Conservation (phyloP, 768 basidiomycete species). For the Cyathus striatus region DNA sequence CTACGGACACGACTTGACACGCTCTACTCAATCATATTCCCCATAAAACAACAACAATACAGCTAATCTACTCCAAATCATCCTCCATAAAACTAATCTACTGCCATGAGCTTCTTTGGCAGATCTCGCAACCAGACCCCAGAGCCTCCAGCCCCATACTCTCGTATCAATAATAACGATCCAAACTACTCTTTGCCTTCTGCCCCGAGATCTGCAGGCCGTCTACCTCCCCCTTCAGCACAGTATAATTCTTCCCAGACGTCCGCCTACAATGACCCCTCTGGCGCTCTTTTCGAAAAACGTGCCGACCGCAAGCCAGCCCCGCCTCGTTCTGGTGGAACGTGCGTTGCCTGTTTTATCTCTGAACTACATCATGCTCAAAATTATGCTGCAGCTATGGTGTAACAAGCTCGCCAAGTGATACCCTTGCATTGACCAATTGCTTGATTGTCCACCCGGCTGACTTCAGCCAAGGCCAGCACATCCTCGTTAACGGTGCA, state of each 20-base stretch:
- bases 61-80: too few relatives aligned
- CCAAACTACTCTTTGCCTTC: conserved; percentile 20
- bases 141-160: conserved; percentile 34
- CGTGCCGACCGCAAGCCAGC: conserved; percentile 35
- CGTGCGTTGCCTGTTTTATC: conserved; percentile 21
- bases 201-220: conserved; percentile 27
- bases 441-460: conserved; percentile 73
- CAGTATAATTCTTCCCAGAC: conserved; percentile 31
- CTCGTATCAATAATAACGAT: conserved; percentile 27
- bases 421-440: conserved; percentile 72
- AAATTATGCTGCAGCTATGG: conserved; percentile 33
- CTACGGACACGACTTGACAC: too few relatives aligned
- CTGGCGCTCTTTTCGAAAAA: conserved; percentile 45
- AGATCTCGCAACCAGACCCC: conserved; percentile 29
- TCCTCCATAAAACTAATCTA: too few relatives aligned
- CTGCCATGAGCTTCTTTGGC: conserved; percentile 47
- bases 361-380: neutral
- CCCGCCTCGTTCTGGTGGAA: conserved; percentile 24
- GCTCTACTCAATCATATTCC: too few relatives aligned
- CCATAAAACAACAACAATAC: too few relatives aligned
- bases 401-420: conserved; percentile 59
- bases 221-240: conserved; percentile 33
- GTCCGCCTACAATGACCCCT: conserved; percentile 47
- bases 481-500: conserved; percentile 68
- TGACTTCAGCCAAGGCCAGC: conserved; percentile 71